These are phyloP conservation scores for Silene latifolia DNA, from an alignment of 148 eudicot species.

Conservation along the genomic window DNA sequence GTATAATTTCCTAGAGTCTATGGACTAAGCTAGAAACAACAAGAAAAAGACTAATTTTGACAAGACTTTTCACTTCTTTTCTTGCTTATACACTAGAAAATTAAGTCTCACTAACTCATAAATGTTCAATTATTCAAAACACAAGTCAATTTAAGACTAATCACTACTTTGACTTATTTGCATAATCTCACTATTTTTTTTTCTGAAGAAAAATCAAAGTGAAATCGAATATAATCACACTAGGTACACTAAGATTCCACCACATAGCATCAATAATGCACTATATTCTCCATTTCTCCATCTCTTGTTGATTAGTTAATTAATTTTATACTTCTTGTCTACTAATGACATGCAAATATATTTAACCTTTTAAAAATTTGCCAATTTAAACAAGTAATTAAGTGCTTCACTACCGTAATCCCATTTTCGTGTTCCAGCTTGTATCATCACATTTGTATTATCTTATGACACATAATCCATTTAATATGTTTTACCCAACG, in stretches of 20 bases:
- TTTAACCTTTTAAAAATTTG: background rate
- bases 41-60: slow-evolving; percentile 15
- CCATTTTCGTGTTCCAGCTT: too few species aligned
- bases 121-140: slow-evolving; percentile 1
- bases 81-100: background rate
- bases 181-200: background rate
- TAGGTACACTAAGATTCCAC: background rate
- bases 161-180: background rate
- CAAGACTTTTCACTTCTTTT: background rate
- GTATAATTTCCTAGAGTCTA: background rate
- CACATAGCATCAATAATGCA: slow-evolving; percentile 3
- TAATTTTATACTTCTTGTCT: background rate
- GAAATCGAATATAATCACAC: slow-evolving; percentile 6
- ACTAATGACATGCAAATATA: background rate
- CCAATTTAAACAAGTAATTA: background rate
- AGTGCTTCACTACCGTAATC: too few species aligned
- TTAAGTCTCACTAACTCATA: background rate
- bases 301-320: background rate
- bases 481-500: too few species aligned
- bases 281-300: background rate
- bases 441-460: too few species aligned
- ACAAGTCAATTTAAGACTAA: background rate
- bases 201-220: slow-evolving; percentile 6
- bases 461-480: too few species aligned
- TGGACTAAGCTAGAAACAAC: slow-evolving; percentile 11